Conservation (phyloP, 768 basidiomycete genomes). For the Suillus lakei region DNA sequence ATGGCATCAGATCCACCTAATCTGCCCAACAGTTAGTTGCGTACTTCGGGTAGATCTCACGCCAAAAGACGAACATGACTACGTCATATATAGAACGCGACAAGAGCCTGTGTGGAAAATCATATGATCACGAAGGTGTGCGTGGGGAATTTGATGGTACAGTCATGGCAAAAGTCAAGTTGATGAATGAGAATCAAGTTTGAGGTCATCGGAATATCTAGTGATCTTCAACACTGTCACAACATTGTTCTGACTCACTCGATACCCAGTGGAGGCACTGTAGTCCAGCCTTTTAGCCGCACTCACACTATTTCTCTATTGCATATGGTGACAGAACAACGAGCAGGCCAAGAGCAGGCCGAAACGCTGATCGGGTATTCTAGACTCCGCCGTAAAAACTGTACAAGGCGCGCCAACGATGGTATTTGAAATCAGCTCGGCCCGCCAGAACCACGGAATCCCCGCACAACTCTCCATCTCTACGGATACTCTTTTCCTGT, state of each 20-base stretch:
- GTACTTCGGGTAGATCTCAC: not conserved
- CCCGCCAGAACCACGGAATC: not conserved
- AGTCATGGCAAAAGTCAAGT: not conserved
- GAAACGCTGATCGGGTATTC: not conserved
- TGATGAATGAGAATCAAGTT: not conserved
- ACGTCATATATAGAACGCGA: not conserved
- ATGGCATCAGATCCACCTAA: not conserved
- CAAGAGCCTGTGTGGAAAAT: not conserved
- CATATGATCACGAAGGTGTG: not conserved
- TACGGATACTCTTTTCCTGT: conserved; percentile 35
- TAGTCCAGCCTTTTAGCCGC: no score
- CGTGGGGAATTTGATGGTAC: not conserved
- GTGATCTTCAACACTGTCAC: not conserved
- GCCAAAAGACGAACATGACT: not conserved
- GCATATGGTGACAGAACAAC: not conserved
- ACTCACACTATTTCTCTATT: not conserved
- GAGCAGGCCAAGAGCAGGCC: not conserved
- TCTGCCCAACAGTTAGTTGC: not conserved
- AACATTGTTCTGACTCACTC: not conserved
- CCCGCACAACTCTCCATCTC: not conserved
- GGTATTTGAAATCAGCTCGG: not conserved
- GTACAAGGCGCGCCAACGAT: not conserved
- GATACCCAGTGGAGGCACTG: not conserved
- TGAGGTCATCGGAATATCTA: not conserved
- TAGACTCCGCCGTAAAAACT: not conserved